A percentile compares a stretch with the other conserved stretches of the same genome.
These are phyloP conservation scores for Trichoderma aggressivum DNA, from an alignment of 2,329 filamentous ascomycete genomes.

Conservation along the genomic window DNA sequence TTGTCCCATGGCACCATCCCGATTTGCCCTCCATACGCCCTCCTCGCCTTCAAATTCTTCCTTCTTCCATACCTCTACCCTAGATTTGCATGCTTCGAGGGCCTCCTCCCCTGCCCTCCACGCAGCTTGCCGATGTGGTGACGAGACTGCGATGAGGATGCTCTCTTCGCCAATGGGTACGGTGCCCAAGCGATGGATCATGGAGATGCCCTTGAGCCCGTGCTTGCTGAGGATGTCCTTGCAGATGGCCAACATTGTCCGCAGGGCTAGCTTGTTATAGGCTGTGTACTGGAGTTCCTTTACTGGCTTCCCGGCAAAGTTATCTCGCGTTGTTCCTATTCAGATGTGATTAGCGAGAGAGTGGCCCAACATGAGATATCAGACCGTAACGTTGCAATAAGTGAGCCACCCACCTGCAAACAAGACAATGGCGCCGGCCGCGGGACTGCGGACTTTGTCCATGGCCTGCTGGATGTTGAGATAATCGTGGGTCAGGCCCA, in stretches of 20 bases:
- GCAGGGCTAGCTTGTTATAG: slow-evolving; percentile 67
- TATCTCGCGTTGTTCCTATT: slow-evolving; percentile 72
- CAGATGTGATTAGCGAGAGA: not conserved
- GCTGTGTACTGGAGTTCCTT: slow-evolving; percentile 72
- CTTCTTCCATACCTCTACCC: slow-evolving; percentile 92
- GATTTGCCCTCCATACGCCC: slow-evolving; percentile 83
- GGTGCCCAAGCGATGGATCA: slow-evolving; percentile 78
- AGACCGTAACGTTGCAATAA: not conserved
- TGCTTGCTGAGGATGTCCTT: slow-evolving; percentile 57
- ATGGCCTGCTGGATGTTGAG: slow-evolving; percentile 59
- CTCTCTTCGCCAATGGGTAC: slow-evolving; percentile 93
- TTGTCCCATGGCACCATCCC: slow-evolving; percentile 63
- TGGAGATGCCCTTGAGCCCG: slow-evolving; percentile 67
- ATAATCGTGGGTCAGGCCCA: slow-evolving; percentile 62
- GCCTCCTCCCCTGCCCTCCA: slow-evolving; percentile 89
- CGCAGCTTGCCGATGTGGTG: slow-evolving; percentile 77
- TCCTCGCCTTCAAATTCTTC: slow-evolving; percentile 80
- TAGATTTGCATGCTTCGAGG: slow-evolving; percentile 78
- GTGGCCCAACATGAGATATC: not conserved
- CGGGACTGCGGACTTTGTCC: slow-evolving; percentile 65
- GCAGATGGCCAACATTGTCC: slow-evolving; percentile 65
- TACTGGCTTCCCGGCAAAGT: slow-evolving; percentile 68
- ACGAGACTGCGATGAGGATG: slow-evolving; percentile 82
- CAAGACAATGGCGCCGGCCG: slow-evolving; percentile 71
- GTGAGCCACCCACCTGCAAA: slow-evolving; percentile 57